Evolutionary conservation across 345 rosid species (phyloP).

Genomic region (Eucalyptus marginata): DNA sequence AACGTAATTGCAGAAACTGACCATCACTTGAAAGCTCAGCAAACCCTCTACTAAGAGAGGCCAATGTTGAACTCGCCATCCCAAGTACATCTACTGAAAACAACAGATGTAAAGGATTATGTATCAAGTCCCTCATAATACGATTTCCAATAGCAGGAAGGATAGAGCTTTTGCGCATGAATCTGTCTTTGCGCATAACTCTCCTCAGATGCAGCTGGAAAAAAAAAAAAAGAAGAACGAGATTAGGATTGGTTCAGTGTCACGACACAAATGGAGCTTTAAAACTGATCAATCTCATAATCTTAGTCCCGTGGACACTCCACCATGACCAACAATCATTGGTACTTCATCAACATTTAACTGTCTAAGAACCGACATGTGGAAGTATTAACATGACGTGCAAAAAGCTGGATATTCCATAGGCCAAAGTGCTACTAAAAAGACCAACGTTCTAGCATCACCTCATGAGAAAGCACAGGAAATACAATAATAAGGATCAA

Average conservation of each 20-base stretch:
- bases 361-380: background rate
- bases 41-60: slow-evolving; percentile 94
- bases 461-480: background rate
- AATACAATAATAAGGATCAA: background rate
- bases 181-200: slow-evolving; percentile 84
- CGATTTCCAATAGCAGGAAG: slow-evolving; percentile 79
- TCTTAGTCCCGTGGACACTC: background rate
- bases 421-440: background rate
- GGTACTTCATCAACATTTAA: background rate
- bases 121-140: slow-evolving; percentile 91
- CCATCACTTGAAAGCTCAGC: slow-evolving; percentile 99
- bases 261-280: background rate
- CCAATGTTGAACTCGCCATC: slow-evolving; percentile 95
- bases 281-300: background rate
- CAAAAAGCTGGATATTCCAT: background rate
- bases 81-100: slow-evolving; percentile 98
- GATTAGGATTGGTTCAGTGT: background rate
- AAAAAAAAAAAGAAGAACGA: background rate
- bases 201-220: slow-evolving; percentile 88
- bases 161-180: slow-evolving; percentile 89
- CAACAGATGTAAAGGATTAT: slow-evolving; percentile 87
- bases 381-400: background rate
- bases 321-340: background rate
- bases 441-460: background rate
- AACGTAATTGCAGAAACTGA: slow-evolving; percentile 83